phyloP scores from a whole-genome alignment of 179 eudicot genomes.

The Carnegiea gigantea region DNA sequence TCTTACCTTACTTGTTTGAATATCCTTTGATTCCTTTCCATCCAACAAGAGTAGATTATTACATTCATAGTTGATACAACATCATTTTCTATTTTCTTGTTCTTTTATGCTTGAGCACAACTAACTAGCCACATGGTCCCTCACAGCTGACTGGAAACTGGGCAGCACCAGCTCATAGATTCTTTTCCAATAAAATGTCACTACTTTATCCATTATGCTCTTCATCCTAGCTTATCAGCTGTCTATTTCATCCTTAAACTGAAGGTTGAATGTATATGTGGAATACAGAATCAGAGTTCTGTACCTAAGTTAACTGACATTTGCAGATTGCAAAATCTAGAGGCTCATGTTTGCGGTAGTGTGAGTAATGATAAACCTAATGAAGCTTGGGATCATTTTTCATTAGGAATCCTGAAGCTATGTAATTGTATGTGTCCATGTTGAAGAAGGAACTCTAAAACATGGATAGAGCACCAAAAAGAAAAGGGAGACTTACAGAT shows the following conservation, averaged over 20 bases:
- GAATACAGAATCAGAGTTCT: background rate
- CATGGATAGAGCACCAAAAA: constrained; percentile 84
- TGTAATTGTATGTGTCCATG: constrained; percentile 69
- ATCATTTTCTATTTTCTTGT: no score
- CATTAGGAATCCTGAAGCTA: constrained; percentile 12
- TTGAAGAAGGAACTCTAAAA: constrained; percentile 90
- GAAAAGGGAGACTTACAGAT: no score
- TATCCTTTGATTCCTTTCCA: no score
- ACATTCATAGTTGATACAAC: no score
- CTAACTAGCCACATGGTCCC: no score
- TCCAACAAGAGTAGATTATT: no score
- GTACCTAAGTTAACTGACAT: background rate
- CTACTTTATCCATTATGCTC: background rate
- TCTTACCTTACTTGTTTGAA: no score
- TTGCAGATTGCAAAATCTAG: background rate
- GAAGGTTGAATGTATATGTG: background rate
- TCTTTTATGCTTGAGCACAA: no score
- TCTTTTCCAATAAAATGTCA: background rate
- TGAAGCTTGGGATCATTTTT: constrained; percentile 6
- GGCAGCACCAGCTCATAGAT: background rate
- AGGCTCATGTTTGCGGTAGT: background rate
- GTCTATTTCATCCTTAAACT: background rate
- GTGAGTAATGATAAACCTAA: no score
- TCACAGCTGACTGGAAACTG: background rate
- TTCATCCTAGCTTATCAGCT: background rate